Percentiles rank a stretch among this genome's conserved stretches.
Evolutionary conservation across 2,329 filamentous ascomycete genomes (phyloP).

Genomic region (Colletotrichum theobromicola): DNA sequence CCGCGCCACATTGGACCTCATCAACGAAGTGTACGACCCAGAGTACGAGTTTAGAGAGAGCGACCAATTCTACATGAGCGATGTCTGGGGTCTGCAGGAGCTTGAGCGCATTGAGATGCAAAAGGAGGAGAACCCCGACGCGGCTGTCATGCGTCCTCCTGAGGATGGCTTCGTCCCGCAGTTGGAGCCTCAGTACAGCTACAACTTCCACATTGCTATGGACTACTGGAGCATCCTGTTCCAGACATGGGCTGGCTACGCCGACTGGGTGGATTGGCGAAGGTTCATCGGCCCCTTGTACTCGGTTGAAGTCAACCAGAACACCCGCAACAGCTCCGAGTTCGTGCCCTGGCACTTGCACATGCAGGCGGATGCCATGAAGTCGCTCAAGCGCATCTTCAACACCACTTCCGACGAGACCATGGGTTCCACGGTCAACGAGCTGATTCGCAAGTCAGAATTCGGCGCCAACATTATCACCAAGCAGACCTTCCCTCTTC

Average conservation of each 20-base stretch:
- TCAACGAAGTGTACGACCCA: slow-evolving; percentile 37
- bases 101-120: slow-evolving; percentile 38
- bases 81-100: slow-evolving; percentile 48
- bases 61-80: slow-evolving; percentile 49
- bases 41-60: slow-evolving; percentile 37
- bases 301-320: slow-evolving; percentile 26
- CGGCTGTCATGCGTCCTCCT: slow-evolving; percentile 17
- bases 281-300: slow-evolving; percentile 32
- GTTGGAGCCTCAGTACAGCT: slow-evolving; percentile 17
- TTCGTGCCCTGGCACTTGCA: slow-evolving; percentile 35
- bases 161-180: slow-evolving; percentile 27
- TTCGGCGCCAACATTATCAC: slow-evolving; percentile 43
- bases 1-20: slow-evolving; percentile 31
- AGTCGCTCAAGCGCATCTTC: slow-evolving; percentile 33
- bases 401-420: slow-evolving; percentile 31
- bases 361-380: slow-evolving; percentile 36
- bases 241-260: slow-evolving; percentile 42
- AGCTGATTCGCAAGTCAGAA: slow-evolving; percentile 35
- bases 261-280: slow-evolving; percentile 36
- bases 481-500: slow-evolving; percentile 38
- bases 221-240: slow-evolving; percentile 47
- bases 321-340: slow-evolving; percentile 22
- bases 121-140: slow-evolving; percentile 25
- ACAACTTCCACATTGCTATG: slow-evolving; percentile 39
- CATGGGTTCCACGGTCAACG: slow-evolving; percentile 27